phyloP scores from a whole-genome alignment of 257 asterid species.

The Coffea eugenioides region DNA sequence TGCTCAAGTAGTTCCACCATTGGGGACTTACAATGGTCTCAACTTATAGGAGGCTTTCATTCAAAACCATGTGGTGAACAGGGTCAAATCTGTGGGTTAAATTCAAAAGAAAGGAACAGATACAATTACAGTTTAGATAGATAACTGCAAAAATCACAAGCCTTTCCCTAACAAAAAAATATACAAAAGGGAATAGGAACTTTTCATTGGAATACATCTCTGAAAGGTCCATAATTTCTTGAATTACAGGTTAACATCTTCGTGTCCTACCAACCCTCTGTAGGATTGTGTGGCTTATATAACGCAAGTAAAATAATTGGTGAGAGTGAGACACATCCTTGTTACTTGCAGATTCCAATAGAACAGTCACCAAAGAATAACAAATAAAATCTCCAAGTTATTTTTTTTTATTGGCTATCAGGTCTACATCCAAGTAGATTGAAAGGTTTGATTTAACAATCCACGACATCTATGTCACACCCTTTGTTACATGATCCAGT shows the following conservation, averaged over 20 bases:
- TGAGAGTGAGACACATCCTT: too few relatives aligned
- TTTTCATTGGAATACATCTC: neutral
- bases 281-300: too few relatives aligned
- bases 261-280: too few relatives aligned
- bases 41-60: neutral
- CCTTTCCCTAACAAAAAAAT: neutral
- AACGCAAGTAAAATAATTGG: too few relatives aligned
- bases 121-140: neutral
- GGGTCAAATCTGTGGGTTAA: neutral
- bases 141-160: neutral
- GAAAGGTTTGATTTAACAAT: neutral
- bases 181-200: neutral
- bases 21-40: neutral
- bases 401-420: neutral
- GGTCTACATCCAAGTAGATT: neutral
- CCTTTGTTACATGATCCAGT: neutral
- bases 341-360: too few relatives aligned
- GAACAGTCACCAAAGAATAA: too few relatives aligned
- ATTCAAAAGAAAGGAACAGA: neutral
- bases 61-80: too few relatives aligned
- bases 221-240: neutral
- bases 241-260: neutral
- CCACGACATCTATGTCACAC: neutral
- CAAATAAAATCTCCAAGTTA: too few relatives aligned
- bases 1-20: neutral